A percentile compares a stretch with the other conserved stretches of the same genome.
Conservation (phyloP, 1,284 basidiomycete genomes). For the Tylopilus sp. region DNA sequence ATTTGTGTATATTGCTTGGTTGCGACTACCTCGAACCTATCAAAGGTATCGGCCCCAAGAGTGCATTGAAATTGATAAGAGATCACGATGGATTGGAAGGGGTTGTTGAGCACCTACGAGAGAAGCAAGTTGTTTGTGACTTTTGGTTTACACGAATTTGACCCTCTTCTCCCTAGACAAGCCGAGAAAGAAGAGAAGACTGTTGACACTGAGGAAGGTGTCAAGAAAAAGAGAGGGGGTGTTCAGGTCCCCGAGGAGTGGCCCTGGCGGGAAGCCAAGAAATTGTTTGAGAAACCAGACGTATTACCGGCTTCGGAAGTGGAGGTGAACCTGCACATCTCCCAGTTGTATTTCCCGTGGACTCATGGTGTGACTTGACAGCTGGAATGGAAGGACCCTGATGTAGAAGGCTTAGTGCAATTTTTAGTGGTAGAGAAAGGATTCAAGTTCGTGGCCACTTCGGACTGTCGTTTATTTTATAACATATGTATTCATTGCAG, state of each 20-base stretch:
- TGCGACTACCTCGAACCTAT: conserved; percentile 99
- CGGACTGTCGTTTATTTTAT: neutral
- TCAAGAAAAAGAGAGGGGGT: conserved; percentile 64
- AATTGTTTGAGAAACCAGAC: conserved; percentile 86
- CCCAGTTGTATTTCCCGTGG: neutral
- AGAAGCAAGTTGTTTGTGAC: conserved; percentile 52
- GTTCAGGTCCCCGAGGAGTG: conserved; percentile 87
- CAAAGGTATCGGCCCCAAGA: conserved; percentile 93
- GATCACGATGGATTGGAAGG: conserved; percentile 81
- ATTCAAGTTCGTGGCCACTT: conserved; percentile 68
- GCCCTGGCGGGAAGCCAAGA: conserved; percentile 95
- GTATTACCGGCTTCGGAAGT: conserved; percentile 83
- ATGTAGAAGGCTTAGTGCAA: conserved; percentile 90
- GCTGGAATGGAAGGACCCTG: conserved; percentile 94
- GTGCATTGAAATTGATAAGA: conserved; percentile 88
- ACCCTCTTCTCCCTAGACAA: conserved; percentile 24
- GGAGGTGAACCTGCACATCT: conserved; percentile 53
- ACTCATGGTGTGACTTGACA: conserved; percentile 33
- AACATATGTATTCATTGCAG: conserved; percentile 40
- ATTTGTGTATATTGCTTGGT: conserved; percentile 94
- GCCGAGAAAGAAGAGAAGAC: conserved; percentile 57
- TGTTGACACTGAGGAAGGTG: conserved; percentile 35
- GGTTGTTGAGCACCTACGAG: conserved; percentile 79
- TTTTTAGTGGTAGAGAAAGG: conserved; percentile 96
- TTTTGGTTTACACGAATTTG: neutral